Conservation (phyloP, 176 grass and related monocot species). For the Hordeum vulgare region MorexV3_pseudomolecules_assembly NC_058523.1:561597843-561598342, state of each 20-base stretch:
- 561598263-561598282: background rate
- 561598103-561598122: constrained; percentile 71
- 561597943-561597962: constrained; percentile 74
- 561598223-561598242: constrained; percentile 61
- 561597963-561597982: constrained; percentile 58
- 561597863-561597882: constrained; percentile 74
- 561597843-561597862: constrained; percentile 54
- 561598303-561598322: background rate
- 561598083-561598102: constrained; percentile 64
- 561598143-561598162: constrained; percentile 71
- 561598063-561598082: constrained; percentile 38
- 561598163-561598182: constrained; percentile 27
- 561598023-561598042: constrained; percentile 51
- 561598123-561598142: constrained; percentile 60
- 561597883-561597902: constrained; percentile 52
- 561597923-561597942: constrained; percentile 63
- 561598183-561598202: constrained; percentile 61
- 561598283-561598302: constrained; percentile 25
- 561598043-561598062: constrained; percentile 59
- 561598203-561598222: constrained; percentile 73
- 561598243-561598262: background rate
- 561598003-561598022: constrained; percentile 56
- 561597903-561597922: constrained; percentile 57
- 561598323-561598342: constrained; percentile 26
- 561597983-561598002: constrained; percentile 48